These are phyloP conservation scores for Penicillium sp. DNA, from an alignment of 2,329 filamentous ascomycete genomes.

Conservation along the genomic window DNA sequence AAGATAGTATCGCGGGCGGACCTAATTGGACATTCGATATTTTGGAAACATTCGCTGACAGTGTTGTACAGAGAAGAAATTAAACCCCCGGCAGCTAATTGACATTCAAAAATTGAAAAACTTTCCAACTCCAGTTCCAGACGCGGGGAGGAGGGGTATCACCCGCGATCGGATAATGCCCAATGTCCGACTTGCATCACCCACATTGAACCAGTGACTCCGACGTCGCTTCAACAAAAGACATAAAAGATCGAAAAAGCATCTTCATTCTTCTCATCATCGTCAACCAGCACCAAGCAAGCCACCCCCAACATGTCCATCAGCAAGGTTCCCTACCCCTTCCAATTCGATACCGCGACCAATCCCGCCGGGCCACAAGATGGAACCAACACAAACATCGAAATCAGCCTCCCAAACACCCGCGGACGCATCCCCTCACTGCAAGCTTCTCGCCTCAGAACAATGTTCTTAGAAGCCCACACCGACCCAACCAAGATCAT, in stretches of 20 bases:
- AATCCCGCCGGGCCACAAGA: slow-evolving; percentile 3
- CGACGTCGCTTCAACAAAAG: not conserved
- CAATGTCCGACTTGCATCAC: not conserved
- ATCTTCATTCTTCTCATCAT: not conserved
- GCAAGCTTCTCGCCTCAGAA: slow-evolving; percentile 27
- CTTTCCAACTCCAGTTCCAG: not conserved
- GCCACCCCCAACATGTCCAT: slow-evolving; percentile 6
- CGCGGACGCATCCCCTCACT: slow-evolving; percentile 13
- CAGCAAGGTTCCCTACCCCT: slow-evolving; percentile 17
- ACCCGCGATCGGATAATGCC: not conserved
- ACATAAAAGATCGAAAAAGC: not conserved
- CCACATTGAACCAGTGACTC: not conserved
- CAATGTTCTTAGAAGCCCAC: slow-evolving; percentile 44
- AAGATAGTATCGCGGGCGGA: not conserved
- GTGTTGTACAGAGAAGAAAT: not conserved
- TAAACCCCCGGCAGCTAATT: not conserved
- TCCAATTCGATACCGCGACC: slow-evolving; percentile 14
- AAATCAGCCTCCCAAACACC: slow-evolving; percentile 7
- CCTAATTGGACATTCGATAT: not conserved
- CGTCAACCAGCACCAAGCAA: not conserved
- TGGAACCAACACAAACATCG: slow-evolving; percentile 7
- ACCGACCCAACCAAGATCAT: slow-evolving; percentile 46
- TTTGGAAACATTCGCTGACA: not conserved
- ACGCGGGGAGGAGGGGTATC: not conserved
- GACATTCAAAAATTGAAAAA: not conserved